Evolutionary conservation across 106 monocot species (phyloP).

Genomic region (Dendrobium officinale): DNA sequence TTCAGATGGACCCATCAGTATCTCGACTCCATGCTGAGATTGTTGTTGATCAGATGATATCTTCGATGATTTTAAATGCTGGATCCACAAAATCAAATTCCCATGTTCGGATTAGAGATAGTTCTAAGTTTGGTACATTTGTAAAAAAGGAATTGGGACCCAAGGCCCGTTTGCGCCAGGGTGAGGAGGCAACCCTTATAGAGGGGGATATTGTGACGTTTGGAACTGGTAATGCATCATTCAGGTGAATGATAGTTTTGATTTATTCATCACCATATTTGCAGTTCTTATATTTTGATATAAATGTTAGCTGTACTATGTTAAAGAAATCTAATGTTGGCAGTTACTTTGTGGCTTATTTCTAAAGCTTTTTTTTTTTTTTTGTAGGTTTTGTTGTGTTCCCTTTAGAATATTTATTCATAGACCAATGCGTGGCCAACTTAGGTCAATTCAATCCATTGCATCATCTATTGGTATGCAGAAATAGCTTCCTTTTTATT

Average conservation of each 20-base stretch:
- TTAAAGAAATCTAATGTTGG: background rate
- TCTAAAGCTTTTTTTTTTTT: background rate
- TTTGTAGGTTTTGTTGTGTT: slow-evolving; percentile 65
- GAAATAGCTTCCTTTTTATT: background rate
- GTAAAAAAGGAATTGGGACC: slow-evolving; percentile 52
- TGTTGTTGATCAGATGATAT: slow-evolving; percentile 50
- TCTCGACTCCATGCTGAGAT: slow-evolving; percentile 91
- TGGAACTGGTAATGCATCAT: slow-evolving; percentile 81
- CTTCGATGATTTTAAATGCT: slow-evolving; percentile 16
- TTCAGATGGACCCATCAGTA: slow-evolving; percentile 70
- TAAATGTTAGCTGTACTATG: background rate
- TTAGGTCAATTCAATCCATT: slow-evolving; percentile 30
- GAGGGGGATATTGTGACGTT: slow-evolving; percentile 70
- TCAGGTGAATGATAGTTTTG: slow-evolving; percentile 54
- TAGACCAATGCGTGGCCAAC: slow-evolving; percentile 10
- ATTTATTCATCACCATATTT: background rate
- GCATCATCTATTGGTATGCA: slow-evolving; percentile 70
- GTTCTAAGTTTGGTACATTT: slow-evolving; percentile 85
- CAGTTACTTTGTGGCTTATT: background rate
- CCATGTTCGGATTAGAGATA: slow-evolving; percentile 51
- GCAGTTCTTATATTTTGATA: background rate
- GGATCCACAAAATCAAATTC: slow-evolving; percentile 12
- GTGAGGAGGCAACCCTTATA: slow-evolving; percentile 38
- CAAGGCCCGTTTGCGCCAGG: slow-evolving; percentile 40
- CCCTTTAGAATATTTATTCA: slow-evolving; percentile 38